A percentile compares a stretch with the other conserved stretches of the same genome.
Evolutionary conservation across 306 rosid genomes (phyloP).

Genomic region (Malus sylvestris): DNA sequence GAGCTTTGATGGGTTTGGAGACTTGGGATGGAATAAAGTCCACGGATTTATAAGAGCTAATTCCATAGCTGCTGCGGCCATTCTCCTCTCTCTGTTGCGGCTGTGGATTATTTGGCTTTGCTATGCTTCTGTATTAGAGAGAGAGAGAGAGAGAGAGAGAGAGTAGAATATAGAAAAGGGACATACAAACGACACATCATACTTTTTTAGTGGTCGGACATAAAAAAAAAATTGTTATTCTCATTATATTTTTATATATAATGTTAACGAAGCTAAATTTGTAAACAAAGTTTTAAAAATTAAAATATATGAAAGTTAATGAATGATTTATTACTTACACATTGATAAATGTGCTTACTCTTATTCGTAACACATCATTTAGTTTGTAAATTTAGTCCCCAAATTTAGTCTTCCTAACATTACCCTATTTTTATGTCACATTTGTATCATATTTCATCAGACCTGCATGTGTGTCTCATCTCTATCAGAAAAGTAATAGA

Average conservation of each 20-base stretch:
- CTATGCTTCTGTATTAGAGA: neutral
- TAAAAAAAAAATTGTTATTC: too few species aligned
- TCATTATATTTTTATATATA: too few species aligned
- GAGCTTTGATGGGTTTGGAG: neutral
- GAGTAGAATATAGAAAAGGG: neutral
- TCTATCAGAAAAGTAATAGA: too few species aligned
- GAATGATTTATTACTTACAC: too few species aligned
- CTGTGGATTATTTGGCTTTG: neutral
- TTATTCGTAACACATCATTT: too few species aligned
- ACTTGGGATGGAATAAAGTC: neutral
- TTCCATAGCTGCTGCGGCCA: conserved; percentile 7
- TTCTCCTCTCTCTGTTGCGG: neutral
- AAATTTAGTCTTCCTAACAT: too few species aligned
- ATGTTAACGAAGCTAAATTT: fast-evolving
- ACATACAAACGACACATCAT: neutral
- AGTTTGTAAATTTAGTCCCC: too few species aligned
- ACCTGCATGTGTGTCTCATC: too few species aligned
- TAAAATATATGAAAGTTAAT: fast-evolving
- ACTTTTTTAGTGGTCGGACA: too few species aligned
- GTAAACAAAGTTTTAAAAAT: too few species aligned
- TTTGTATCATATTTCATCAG: too few species aligned
- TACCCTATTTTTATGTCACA: too few species aligned
- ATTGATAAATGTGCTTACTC: fast-evolving
- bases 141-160: neutral
- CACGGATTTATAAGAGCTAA: neutral